Conservation (phyloP, 345 rosid species). For the Dimocarpus longan region DNA sequence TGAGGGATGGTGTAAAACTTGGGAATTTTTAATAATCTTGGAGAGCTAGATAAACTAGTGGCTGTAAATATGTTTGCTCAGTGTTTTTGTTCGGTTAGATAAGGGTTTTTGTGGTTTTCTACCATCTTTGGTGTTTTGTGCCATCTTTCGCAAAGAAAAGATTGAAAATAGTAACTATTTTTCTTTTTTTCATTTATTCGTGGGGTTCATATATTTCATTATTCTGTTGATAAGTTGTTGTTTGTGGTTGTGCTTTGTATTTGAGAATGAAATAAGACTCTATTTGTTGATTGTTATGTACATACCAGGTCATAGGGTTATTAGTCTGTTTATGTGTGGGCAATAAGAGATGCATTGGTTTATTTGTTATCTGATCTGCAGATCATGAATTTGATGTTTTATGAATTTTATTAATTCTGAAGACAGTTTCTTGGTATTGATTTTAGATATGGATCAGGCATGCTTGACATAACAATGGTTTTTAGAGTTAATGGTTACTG, state of each 20-base stretch:
- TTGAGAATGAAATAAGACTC: not conserved
- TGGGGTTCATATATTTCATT: not conserved
- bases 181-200: no score
- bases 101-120: not conserved
- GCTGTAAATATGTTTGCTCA: not conserved
- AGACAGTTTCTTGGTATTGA: not conserved
- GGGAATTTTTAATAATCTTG: not conserved
- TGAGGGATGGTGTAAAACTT: not conserved
- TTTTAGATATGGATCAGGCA: not conserved
- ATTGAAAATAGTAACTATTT: not conserved
- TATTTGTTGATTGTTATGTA: not conserved
- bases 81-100: not conserved
- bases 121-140: not conserved
- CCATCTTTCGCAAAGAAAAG: not conserved
- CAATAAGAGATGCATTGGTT: not conserved
- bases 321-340: not conserved
- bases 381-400: not conserved
- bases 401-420: not conserved
- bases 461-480: not conserved
- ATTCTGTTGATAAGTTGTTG: not conserved
- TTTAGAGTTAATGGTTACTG: not conserved
- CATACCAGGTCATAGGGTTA: not conserved
- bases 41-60: not conserved
- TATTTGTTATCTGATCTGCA: not conserved
- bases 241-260: not conserved